Evolutionary conservation across 768 basidiomycete genomes (phyloP), one percentile per base, ranked within the genome.

Genomic region (Imleria badia): DNA sequence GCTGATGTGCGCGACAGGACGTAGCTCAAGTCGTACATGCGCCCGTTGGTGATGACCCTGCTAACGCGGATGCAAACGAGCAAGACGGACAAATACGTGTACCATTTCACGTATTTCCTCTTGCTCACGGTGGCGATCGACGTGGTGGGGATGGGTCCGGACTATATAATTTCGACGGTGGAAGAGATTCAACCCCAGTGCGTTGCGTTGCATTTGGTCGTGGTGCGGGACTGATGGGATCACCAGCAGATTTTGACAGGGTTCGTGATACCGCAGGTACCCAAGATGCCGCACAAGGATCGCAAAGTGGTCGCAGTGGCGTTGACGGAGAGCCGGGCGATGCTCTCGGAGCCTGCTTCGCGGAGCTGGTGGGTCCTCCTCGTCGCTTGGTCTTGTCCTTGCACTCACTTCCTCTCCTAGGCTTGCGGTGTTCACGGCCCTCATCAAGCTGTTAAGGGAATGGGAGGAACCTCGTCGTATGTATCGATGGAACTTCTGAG

Each of bases 41-140:
- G 85, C 58, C 83, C 83, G 10, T 73, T 90, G 22, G 73, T 91
- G 56, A 77, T 95, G 72, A 86, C 86, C 29, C 76, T 98, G 10
- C 76, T 98, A 33, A 95, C 84, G 4, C 81, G 95, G 44, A 79
- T 98, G 76, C 94, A 95, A 62, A 80, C 83, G 20, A 91, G 81
- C 74, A 94, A 94, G 72, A 96, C 94, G 19, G 88, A 94, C 60
- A 89, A 85, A 69, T 98, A 87, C 68, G 84, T 85, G 9, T 90
- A 93, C 68, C 78, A 85, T 45, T 89, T 98, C 67, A 80, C 89
- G 6, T 78, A 82, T 63, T 96, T 96, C 73, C 67, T 95, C 58
- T 73, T 88, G 30, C 90, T 85, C 70, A 75, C 80, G 20, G 81
- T 89, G 72, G 92, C 94, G 14, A 68, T 96, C 60, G 79, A 89